Base-by-base conservation (phyloP, 345 rosid genomes). In the Hibiscus tridactylites region DNA sequence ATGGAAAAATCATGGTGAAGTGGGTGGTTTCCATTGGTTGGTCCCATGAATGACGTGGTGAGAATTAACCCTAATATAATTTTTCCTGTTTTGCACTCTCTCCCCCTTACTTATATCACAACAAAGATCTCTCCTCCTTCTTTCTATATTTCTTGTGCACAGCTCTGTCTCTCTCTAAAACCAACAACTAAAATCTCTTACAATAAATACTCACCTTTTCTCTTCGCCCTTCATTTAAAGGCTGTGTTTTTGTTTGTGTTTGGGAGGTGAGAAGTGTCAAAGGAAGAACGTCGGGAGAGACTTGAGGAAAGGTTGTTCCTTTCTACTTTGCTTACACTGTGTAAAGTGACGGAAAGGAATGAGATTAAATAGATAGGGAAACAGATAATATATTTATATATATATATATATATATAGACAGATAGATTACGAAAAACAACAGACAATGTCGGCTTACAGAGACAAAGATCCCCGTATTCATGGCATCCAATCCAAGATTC, bases 401-500 rank as follows among this genome's bases (percentile, higher is more conserved):
- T 21, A 21, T 49, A 57, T 7, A 35, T 6, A 24, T 13, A 19
- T 1, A 24, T 13, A 19, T 1, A 46, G 0, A 53, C 13, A 19
- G 56, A 35, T 53, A 65, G 73, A 71, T 62, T 9, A n/a, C 44
- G 39, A 65, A 33, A 28, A 44, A 74, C 24, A 57, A 35, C 21
- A 35, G 33, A 80, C 85, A 91, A 91, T 92, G 97, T 92, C 93
- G 74, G 87, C 71, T 78, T 76, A n/a, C 82, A 83, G 73, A 77
- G 81, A 75, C 57, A 75, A 83, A 61, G 96, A 90, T 79, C 88
- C 96, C 81, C 93, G 96, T 73, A 84, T 91, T 78, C 77, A 78
- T 42, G 91, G 82, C 77, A 89, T 91, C 81, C 83, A 91, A 79
- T 79, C 82, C 71, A 85, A 77, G 88, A 91, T 91, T 80, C 94